Evolutionary conservation across 2,329 filamentous ascomycete species (phyloP).

Genomic region (Grosmannia penicillata): DNA sequence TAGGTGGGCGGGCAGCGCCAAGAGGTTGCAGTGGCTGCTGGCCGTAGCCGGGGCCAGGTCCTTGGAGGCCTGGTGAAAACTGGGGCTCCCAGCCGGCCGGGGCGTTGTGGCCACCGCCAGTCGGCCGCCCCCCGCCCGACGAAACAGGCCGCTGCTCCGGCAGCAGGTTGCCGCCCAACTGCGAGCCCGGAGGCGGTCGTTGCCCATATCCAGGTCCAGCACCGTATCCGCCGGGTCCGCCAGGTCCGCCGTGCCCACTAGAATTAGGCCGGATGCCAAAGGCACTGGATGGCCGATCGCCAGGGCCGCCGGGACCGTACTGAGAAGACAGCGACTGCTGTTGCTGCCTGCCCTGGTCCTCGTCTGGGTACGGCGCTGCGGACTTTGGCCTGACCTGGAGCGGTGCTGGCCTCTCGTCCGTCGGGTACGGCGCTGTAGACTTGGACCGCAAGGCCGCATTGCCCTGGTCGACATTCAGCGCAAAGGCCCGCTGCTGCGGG

Average conservation of each 20-base stretch:
- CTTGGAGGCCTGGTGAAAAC: slow-evolving; percentile 15
- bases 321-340: slow-evolving; percentile 21
- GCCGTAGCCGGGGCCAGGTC: no score
- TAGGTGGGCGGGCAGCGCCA: no score
- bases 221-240: no score
- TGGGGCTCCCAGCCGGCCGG: slow-evolving; percentile 31
- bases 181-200: slow-evolving; percentile 23
- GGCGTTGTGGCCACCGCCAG: slow-evolving; percentile 23
- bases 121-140: slow-evolving; percentile 10
- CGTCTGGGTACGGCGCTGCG: slow-evolving; percentile 37
- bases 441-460: slow-evolving; percentile 26
- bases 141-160: slow-evolving; percentile 19
- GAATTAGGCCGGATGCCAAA: slow-evolving; percentile 37
- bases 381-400: slow-evolving; percentile 30
- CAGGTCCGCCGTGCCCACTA: slow-evolving; percentile 1
- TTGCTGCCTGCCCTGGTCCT: slow-evolving; percentile 20
- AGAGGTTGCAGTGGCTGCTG: no score
- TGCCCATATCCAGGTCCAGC: no score
- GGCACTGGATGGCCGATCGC: slow-evolving; percentile 34
- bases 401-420: slow-evolving; percentile 47
- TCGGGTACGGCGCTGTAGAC: slow-evolving; percentile 54
- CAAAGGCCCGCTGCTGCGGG: slow-evolving; percentile 32
- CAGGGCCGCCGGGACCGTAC: slow-evolving; percentile 28
- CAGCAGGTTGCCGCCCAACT: slow-evolving; percentile 30
- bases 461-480: slow-evolving; percentile 29